These are phyloP conservation scores for Trichoderma citrinoviride DNA, from an alignment of 2,329 filamentous ascomycete species.

Conservation along the genomic window DNA sequence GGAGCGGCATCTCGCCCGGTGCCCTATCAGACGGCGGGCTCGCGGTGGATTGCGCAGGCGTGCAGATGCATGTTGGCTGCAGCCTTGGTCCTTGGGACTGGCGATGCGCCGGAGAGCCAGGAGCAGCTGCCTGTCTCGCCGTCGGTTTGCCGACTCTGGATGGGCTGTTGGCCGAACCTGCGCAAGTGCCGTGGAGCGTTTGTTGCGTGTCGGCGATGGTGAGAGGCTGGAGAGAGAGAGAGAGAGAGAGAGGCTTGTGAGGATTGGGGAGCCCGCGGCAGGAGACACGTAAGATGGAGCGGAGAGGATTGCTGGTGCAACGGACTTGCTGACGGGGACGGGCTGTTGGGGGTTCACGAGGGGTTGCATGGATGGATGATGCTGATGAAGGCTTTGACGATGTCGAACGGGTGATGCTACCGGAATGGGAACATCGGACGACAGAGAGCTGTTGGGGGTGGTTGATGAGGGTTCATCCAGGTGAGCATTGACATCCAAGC, in stretches of 20 bases:
- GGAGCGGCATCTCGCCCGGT: neutral
- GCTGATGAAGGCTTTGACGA: too few relatives aligned
- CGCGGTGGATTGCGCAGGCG: neutral
- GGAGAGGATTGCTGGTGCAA: too few relatives aligned
- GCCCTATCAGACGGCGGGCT: neutral
- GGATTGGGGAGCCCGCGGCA: neutral
- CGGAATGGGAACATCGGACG: too few relatives aligned
- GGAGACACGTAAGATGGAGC: too few relatives aligned
- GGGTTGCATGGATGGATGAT: too few relatives aligned
- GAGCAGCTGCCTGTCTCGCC: neutral
- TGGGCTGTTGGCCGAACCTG: neutral
- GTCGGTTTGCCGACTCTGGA: neutral
- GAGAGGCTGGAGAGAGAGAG: neutral
- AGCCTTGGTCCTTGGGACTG: neutral
- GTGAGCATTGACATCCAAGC: too few relatives aligned
- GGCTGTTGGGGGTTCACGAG: too few relatives aligned
- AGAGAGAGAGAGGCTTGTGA: too few relatives aligned
- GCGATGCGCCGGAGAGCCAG: neutral
- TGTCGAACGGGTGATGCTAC: too few relatives aligned
- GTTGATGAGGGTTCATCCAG: too few relatives aligned
- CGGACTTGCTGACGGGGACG: too few relatives aligned
- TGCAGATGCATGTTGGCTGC: slow-evolving; percentile 1
- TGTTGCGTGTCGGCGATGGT: neutral
- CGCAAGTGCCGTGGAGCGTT: neutral
- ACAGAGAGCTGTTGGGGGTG: too few relatives aligned